phyloP scores from a whole-genome alignment of 139 green algal species.

The Haematococcus lacustris region DNA sequence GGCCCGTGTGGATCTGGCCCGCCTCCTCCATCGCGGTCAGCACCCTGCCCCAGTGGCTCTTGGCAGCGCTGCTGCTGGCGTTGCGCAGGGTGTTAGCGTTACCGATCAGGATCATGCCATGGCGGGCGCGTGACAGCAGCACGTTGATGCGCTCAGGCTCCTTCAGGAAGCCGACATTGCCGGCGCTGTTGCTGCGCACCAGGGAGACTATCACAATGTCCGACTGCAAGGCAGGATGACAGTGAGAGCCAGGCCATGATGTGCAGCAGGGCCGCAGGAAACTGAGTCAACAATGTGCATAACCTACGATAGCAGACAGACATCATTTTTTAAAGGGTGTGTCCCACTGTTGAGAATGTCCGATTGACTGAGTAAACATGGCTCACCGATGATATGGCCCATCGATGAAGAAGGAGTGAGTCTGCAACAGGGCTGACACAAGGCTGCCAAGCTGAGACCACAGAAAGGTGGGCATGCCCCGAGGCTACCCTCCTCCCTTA shows the following conservation, averaged over 20 bases:
- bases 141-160: constrained; percentile 73
- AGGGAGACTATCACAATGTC: constrained; percentile 61
- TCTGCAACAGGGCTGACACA: background rate
- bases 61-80: constrained; percentile 19
- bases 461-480: too few relatives aligned
- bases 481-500: background rate
- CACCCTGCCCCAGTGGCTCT: constrained; percentile 25
- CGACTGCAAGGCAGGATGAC: too few relatives aligned
- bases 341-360: too few relatives aligned
- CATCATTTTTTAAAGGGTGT: background rate
- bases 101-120: constrained; percentile 72
- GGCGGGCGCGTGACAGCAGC: constrained; percentile 59
- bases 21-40: constrained; percentile 22
- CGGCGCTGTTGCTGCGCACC: constrained; percentile 59
- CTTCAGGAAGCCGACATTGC: constrained; percentile 63
- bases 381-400: too few relatives aligned
- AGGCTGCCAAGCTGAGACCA: background rate
- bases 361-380: too few relatives aligned
- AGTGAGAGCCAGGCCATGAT: too few relatives aligned
- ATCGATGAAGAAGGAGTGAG: background rate
- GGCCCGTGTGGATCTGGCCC: constrained; percentile 12
- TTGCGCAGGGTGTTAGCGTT: constrained; percentile 40
- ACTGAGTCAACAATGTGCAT: background rate
- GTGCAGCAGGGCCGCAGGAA: background rate
- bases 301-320: background rate